phyloP scores from a whole-genome alignment of 176 grass and related monocot genomes.

The Saccharum officinarum region DNA sequence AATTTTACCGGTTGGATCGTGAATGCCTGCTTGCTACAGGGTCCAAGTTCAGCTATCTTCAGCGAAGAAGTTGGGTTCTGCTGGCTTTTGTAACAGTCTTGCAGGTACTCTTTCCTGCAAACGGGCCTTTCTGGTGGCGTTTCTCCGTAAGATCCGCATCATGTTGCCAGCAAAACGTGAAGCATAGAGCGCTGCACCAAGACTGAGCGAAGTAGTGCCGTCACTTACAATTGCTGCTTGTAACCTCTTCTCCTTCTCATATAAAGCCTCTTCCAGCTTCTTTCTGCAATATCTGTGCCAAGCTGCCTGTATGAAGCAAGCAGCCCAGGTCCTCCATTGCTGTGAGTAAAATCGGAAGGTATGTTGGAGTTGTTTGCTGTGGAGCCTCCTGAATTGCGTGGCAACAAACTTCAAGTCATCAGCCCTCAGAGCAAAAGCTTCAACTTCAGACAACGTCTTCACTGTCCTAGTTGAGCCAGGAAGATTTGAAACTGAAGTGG shows the following conservation, averaged over 20 bases:
- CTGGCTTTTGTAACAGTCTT: constrained; percentile 81
- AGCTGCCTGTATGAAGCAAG: constrained; percentile 93
- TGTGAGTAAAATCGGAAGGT: constrained; percentile 90
- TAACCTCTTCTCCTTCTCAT: constrained; percentile 77
- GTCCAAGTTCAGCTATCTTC: constrained; percentile 44
- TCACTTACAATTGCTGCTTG: constrained; percentile 67
- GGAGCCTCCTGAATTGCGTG: constrained; percentile 80
- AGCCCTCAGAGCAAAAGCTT: constrained; percentile 84
- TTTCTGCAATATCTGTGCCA: constrained; percentile 87
- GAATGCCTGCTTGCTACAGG: constrained; percentile 3
- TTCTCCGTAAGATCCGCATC: constrained; percentile 65
- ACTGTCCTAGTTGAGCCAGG: constrained; percentile 92
- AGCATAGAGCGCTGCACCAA: constrained; percentile 74
- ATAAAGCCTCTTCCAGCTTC: constrained; percentile 76
- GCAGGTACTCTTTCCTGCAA: constrained; percentile 73
- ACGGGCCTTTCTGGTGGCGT: constrained; percentile 64
- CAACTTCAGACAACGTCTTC: constrained; percentile 80
- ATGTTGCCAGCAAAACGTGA: constrained; percentile 84
- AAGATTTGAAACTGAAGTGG: constrained; percentile 55
- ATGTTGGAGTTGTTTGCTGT: constrained; percentile 83
- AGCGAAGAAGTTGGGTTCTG: constrained; percentile 82
- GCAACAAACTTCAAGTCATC: constrained; percentile 93
- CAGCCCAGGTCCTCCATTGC: constrained; percentile 96
- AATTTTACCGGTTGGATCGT: constrained; percentile 16
- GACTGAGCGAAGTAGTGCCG: constrained; percentile 54